Percentiles rank a stretch among this genome's conserved stretches.
These are phyloP conservation scores for Endoconidiophora laricicola DNA, from an alignment of 2,329 filamentous ascomycete genomes.

Conservation along the genomic window DNA sequence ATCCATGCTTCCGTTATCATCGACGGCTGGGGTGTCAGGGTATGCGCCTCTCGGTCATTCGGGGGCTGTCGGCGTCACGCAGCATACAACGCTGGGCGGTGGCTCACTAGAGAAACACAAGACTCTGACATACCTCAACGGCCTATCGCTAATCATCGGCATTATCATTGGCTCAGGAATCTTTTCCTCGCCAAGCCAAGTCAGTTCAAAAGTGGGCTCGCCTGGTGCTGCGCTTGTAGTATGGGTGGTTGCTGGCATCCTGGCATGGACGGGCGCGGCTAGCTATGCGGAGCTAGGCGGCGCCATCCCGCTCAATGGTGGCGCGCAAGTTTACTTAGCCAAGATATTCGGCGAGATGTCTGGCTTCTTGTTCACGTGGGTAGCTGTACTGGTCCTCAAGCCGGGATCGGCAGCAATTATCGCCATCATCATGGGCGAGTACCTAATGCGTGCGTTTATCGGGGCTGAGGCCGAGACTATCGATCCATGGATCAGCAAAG, in stretches of 20 bases:
- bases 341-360: conserved; percentile 92
- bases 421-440: conserved; percentile 95
- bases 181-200: conserved; percentile 85
- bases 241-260: conserved; percentile 76
- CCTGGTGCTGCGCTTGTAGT: conserved; percentile 81
- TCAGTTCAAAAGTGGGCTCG: conserved; percentile 81
- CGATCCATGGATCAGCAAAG: conserved; percentile 80
- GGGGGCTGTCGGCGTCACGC: conserved; percentile 32
- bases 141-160: conserved; percentile 76
- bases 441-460: conserved; percentile 73
- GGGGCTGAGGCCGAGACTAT: conserved; percentile 71
- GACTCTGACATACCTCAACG: conserved; percentile 86
- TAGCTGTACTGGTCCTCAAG: conserved; percentile 83
- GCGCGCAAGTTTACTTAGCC: conserved; percentile 79
- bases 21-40: conserved; percentile 50
- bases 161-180: conserved; percentile 94
- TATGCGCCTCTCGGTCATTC: conserved; percentile 80
- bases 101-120: conserved; percentile 89
- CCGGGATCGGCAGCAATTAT: conserved; percentile 89
- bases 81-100: conserved; percentile 37
- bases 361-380: conserved; percentile 94
- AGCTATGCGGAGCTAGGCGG: conserved; percentile 93
- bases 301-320: conserved; percentile 88
- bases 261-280: conserved; percentile 90
- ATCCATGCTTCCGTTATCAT: conserved; percentile 81